These are phyloP conservation scores for Arthroderma uncinatum DNA, from an alignment of 2,329 filamentous ascomycete species.

Conservation along the genomic window DNA sequence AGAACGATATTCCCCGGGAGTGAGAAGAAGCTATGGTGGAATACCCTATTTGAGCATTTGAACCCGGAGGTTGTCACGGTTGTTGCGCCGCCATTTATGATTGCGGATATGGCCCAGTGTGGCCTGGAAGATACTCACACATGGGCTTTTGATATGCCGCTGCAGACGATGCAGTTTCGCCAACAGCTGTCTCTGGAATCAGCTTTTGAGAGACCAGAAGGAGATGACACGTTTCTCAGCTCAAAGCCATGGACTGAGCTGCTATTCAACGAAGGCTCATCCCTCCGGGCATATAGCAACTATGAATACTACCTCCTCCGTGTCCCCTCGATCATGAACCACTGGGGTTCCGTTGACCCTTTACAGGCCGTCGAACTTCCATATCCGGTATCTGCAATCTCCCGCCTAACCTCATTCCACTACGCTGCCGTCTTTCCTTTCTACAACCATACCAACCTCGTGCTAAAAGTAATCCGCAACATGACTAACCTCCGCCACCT, in stretches of 20 bases:
- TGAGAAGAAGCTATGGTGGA: constrained; percentile 41
- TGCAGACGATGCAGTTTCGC: constrained; percentile 47
- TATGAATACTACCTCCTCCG: constrained; percentile 60
- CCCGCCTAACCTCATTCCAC: constrained; percentile 32
- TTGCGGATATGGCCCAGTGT: constrained; percentile 51
- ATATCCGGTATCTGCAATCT: constrained; percentile 38
- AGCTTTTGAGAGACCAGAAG: constrained; percentile 9
- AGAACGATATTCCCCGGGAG: constrained; percentile 32
- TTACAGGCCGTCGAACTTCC: constrained; percentile 15
- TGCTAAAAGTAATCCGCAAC: constrained; percentile 35
- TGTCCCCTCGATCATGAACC: constrained; percentile 51
- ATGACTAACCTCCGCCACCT: constrained; percentile 44
- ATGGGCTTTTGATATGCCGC: constrained; percentile 54
- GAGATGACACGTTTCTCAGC: constrained; percentile 39
- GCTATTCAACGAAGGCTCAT: constrained; percentile 64
- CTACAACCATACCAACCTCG: constrained; percentile 45
- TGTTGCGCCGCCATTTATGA: constrained; percentile 50
- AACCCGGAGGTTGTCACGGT: constrained; percentile 46
- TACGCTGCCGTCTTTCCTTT: constrained; percentile 61
- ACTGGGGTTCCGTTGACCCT: constrained; percentile 26
- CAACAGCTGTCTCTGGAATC: not conserved
- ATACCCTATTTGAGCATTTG: constrained; percentile 43
- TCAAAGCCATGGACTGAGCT: constrained; percentile 55
- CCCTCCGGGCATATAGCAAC: constrained; percentile 56
- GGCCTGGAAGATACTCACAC: constrained; percentile 47